These are phyloP conservation scores for Xanthoceras sorbifolium DNA, from an alignment of 345 rosid genomes.

Conservation along the genomic window DNA sequence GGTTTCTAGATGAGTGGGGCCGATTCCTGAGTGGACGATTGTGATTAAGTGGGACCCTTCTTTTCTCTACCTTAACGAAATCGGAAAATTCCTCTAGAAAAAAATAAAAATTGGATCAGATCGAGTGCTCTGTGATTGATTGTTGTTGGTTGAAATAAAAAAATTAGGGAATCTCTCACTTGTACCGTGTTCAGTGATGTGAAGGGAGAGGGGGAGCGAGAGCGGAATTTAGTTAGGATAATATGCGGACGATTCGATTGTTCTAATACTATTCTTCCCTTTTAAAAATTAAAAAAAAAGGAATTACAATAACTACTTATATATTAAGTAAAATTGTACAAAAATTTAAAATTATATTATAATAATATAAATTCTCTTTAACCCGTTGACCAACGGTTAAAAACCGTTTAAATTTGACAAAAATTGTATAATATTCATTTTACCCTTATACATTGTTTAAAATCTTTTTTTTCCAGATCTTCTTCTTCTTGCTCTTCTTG, in stretches of 20 bases:
- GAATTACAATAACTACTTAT: too few relatives aligned
- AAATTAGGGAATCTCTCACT: constrained; percentile 20
- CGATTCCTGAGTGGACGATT: constrained; percentile 14
- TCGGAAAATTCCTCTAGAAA: neutral
- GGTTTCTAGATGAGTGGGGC: constrained; percentile 28
- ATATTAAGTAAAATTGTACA: too few relatives aligned
- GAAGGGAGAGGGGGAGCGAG: neutral
- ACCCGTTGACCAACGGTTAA: too few relatives aligned
- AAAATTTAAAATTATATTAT: too few relatives aligned
- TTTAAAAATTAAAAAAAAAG: neutral
- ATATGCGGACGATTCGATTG: neutral
- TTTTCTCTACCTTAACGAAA: neutral
- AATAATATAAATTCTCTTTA: too few relatives aligned
- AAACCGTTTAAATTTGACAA: too few relatives aligned
- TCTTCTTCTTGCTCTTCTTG: too few relatives aligned
- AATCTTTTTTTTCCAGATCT: too few relatives aligned
- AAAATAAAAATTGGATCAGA: neutral
- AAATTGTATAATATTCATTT: too few relatives aligned
- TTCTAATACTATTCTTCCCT: neutral
- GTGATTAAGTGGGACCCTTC: constrained; percentile 23
- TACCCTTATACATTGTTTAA: too few relatives aligned
- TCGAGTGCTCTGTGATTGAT: neutral
- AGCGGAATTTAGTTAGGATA: neutral
- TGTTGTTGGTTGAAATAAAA: constrained; percentile 15
- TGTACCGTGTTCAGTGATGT: neutral